A percentile compares a stretch with the other conserved stretches of the same genome.
These are phyloP conservation scores for Prunus davidiana DNA, from an alignment of 306 rosid genomes.

Conservation along the genomic window DNA sequence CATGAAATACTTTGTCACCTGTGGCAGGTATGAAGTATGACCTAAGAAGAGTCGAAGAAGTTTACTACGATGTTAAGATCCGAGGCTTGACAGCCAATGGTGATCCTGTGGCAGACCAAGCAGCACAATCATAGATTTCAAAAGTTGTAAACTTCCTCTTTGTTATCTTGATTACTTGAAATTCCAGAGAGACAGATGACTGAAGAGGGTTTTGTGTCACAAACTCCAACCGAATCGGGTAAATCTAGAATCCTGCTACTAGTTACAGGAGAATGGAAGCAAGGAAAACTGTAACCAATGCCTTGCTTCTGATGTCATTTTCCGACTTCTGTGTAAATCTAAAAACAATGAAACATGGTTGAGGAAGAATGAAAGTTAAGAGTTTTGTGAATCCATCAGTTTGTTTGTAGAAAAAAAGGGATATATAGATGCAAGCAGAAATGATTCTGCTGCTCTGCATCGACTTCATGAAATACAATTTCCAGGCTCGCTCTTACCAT, in stretches of 20 bases:
- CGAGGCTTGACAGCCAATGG: constrained; percentile 70
- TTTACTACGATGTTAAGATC: constrained; percentile 89
- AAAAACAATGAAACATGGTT: not conserved
- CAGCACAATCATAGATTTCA: constrained; percentile 31
- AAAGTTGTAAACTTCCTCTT: constrained; percentile 3
- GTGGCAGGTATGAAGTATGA: constrained; percentile 93
- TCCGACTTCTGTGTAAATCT: not conserved
- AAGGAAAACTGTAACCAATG: not conserved
- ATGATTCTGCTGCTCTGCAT: not conserved
- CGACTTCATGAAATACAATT: not conserved
- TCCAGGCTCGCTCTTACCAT: not conserved
- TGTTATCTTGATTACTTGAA: not conserved
- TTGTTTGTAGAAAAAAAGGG: not conserved
- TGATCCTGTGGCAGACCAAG: constrained; percentile 35
- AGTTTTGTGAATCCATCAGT: not conserved
- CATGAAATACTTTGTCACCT: constrained; percentile 5
- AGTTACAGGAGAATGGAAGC: not conserved
- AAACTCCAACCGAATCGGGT: not conserved
- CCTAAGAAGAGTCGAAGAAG: constrained; percentile 83
- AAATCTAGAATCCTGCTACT: not conserved
- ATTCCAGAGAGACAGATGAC: not conserved
- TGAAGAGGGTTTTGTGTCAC: not conserved
- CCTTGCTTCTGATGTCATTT: not conserved
- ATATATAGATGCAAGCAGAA: too few species aligned
- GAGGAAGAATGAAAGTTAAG: not conserved